Base-by-base conservation (phyloP, 345 rosid species). In the Chamaenerion angustifolium region DNA sequence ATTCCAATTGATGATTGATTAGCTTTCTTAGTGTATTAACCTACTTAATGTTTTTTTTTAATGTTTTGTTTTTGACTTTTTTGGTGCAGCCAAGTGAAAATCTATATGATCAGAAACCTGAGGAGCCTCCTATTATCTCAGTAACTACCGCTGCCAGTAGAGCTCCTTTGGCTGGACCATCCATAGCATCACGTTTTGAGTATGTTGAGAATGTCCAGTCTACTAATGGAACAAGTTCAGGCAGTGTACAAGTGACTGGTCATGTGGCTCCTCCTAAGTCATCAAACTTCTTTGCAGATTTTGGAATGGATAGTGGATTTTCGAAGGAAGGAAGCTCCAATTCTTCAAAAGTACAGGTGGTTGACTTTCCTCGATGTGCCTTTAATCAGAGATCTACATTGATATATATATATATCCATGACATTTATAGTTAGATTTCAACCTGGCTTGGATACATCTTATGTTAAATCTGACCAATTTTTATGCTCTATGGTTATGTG, bases 61-160 rank as follows among this genome's bases (percentile, higher is more conserved):
- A 43, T 23, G 3, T 13, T 16, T 23, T 40, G 42, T 54, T 59
- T 40, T 21, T n/a, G 37, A 51, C 15, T 61, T 50, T 19, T 14
- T 48, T 10, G 52, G 45, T 76, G 68, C 78, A 92, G 96, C 67
- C 94, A 27, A 85, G 70, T 65, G 97, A 77, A 59, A 74, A 70
- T 68, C 81, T 93, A 6, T 93, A 93, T 69, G 97, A 93, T 61
- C 99, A 93, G 70, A 82, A 93, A 68, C 99, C 99, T 16, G 95
- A 88, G 74, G 97, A 88, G 58, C 78, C 27, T 23, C 27, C 76
- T n/a, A 67, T 65, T 57, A 63, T 67, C 57, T 74, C 83, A 16
- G 79, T 63, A 66, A 56, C 83, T 63, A 51, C 94, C 51, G 56
- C 92, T 43, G 63, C 76, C 56, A 77, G 61, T 55, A 73, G 63